These are phyloP conservation scores for Aspergillus piperis DNA, from an alignment of 2,329 filamentous ascomycete species.

Conservation along the genomic window DNA sequence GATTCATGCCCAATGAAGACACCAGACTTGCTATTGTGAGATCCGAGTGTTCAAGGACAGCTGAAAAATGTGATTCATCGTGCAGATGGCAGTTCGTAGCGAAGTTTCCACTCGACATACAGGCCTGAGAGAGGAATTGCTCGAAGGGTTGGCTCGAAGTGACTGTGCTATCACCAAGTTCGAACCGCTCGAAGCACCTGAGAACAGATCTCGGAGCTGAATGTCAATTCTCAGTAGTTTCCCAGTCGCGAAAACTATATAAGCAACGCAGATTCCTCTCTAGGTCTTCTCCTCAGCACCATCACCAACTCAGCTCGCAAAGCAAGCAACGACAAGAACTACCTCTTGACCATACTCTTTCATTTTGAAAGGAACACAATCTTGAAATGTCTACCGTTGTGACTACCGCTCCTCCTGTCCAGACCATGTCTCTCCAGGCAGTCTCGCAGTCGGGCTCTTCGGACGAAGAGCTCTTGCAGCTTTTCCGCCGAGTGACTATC, in stretches of 20 bases:
- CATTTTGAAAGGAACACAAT: background rate
- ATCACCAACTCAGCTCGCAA: background rate
- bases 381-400: background rate
- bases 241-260: background rate
- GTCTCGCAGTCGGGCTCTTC: background rate
- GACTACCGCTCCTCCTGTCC: background rate
- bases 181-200: background rate
- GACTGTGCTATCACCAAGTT: background rate
- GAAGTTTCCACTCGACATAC: background rate
- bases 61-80: conserved; percentile 4
- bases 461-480: conserved; percentile 4
- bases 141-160: background rate
- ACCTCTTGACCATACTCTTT: background rate
- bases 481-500: conserved; percentile 6
- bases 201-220: background rate
- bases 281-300: background rate
- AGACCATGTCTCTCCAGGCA: conserved; percentile 1
- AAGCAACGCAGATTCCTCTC: background rate
- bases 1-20: background rate
- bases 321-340: background rate
- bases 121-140: too few relatives aligned
- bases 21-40: background rate
- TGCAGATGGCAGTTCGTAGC: conserved; percentile 1
- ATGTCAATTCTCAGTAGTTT: background rate
- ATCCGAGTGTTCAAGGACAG: background rate